Base-by-base conservation (phyloP, 306 rosid species). In the Trifolium repens region DNA sequence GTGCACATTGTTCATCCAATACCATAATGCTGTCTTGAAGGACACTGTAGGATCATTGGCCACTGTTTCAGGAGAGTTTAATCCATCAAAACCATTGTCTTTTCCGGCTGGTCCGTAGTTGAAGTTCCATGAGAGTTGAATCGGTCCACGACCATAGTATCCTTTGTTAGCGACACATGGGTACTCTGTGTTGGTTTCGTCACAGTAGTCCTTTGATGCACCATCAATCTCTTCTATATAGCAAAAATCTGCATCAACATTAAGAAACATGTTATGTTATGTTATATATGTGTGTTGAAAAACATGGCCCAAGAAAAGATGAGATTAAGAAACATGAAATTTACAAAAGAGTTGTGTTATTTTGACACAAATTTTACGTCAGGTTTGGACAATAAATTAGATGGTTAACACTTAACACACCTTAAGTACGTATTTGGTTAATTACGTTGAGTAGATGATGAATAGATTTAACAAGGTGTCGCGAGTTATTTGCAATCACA, bases 101-200 rank as follows among this genome's bases (percentile, higher is more conserved):
- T 87, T 14, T 35, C 98, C 96, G 0, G 96, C 94, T 0, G 93
- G 90, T 2, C 97, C 96, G 3, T 94, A 94, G 75, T 94, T 94
- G 84, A 71, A 88, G 88, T 94, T 94, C 98, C 97, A 94, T 0
- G 98, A 90, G n/a, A 91, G 84, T 61, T 93, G 96, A 71, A 93
- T 84, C 0, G 98, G 98, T 42, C 98, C 98, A 0, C 98, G 89
- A 0, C 98, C 98, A 9, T 72, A 90, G 81, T 94, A 94, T 0
- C 89, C 90, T 61, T 94, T 94, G 81, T 59, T 75, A 1, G 94
- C 87, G 26, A 40, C 78, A 83, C 98, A 94, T 0, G 94, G 97
- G 71, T 83, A 90, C 32, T 88, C 46, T 0, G 88, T 94, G 86
- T 73, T 85, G 5, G 0, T 77, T 76, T 90, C 96, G 6, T 91